Evolutionary conservation across 805 yeast species (phyloP), one percentile per base, ranked within the genome.

Genomic region (Candida germanica): DNA sequence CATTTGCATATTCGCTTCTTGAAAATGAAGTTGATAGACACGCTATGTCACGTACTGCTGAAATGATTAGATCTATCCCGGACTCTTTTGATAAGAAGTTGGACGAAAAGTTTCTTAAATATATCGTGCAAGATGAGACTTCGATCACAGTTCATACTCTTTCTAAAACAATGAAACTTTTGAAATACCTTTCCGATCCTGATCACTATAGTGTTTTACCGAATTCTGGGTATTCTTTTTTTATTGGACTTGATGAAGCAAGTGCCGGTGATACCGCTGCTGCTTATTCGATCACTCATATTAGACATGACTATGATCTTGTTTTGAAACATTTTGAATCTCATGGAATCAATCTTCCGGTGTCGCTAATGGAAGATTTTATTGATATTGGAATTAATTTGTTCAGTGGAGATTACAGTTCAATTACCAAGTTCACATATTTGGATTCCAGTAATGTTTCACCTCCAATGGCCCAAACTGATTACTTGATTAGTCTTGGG

Each of bases 11-110:
- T 16, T 51, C 71, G n/a, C 67, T 80, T 29, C 59, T 79, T 38
- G 80, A 79, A 47, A 51, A 60, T 27, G 75, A 72, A 6, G 79
- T 80, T 3, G 70, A 69, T 37, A 48, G 56, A 3, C 47, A 44
- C 4, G 24, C 49, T 70, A 29, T 57, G 56, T 26, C 54, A 6
- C 13, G 29, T 2, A 21, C 29, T 13, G 11, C 16, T 4, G 2
- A 15, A 4, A 11, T 13, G 3, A 19, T 18, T 12, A 26, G 13
- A 12, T n/a, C 17, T 8, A 8, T 18, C 10, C 27, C 27, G 6
- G 12, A 24, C 12, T 8, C 6, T 24, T 12, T 12, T 8, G 12
- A 24, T 6, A 6, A 9, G 7, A 11, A 6, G 6, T 11, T 6
- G 12, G 11, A 26, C 13, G 20, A 11, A 4, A 3, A 20, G 2